phyloP scores from a whole-genome alignment of 371 early-diverging fungal genomes.

The Syncephalis plumigaleata region DNA sequence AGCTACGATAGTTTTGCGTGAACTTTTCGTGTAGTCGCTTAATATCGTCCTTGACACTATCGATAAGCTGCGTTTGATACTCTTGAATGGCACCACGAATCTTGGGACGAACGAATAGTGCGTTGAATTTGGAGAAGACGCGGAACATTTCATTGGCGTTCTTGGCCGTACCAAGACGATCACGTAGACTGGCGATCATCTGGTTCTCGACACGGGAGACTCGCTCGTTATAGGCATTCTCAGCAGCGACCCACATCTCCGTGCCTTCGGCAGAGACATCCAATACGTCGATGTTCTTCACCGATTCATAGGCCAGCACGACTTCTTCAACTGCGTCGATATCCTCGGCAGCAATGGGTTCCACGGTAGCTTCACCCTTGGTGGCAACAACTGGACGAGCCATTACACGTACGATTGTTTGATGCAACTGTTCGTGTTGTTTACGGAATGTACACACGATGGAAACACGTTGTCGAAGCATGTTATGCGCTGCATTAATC shows the following conservation, averaged over 20 bases:
- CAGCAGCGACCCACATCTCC: constrained; percentile 82
- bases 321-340: constrained; percentile 82
- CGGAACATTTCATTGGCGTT: constrained; percentile 98
- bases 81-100: constrained; percentile 98
- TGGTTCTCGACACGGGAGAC: constrained; percentile 93
- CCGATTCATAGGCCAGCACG: constrained; percentile 75
- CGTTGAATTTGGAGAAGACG: constrained; percentile 96
- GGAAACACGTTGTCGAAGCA: constrained; percentile 81
- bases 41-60: constrained; percentile 94
- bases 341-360: constrained; percentile 39
- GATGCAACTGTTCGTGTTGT: constrained; percentile 90
- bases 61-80: constrained; percentile 94
- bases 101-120: constrained; percentile 95
- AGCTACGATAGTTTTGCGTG: constrained; percentile 76
- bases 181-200: constrained; percentile 85
- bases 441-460: constrained; percentile 84
- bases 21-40: constrained; percentile 89
- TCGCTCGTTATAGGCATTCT: constrained; percentile 84
- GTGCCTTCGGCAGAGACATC: constrained; percentile 92
- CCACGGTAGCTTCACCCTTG: constrained; percentile 29
- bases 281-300: constrained; percentile 85
- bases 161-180: constrained; percentile 83
- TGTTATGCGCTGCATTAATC: constrained; percentile 76
- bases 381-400: constrained; percentile 36
- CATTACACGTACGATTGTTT: constrained; percentile 89